Base-by-base conservation (phyloP, 345 rosid genomes). In the Eucalyptus grandis region DNA sequence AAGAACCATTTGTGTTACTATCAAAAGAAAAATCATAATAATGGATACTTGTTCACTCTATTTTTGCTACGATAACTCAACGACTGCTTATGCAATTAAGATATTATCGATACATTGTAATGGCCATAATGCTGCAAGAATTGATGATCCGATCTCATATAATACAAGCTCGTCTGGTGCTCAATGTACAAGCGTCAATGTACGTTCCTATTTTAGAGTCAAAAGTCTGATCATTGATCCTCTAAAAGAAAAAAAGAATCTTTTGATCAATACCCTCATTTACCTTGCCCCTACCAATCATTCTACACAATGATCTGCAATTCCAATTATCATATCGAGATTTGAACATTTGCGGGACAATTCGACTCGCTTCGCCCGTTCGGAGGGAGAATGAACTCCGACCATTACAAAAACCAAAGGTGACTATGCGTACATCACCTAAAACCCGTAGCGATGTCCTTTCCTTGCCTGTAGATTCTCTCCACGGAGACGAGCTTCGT, bases 41-140 rank as follows among this genome's bases (percentile, higher is more conserved):
- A 11, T 62, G 31, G 31, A 62, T 62, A 13, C 31, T 6, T 3
- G 16, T 14, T 13, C 5, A 4, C 69, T 62, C 17, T 6, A 12
- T 62, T 30, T 62, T 1, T 62, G 2, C 34, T 30, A 6, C 9
- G 1, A 62, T 62, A 30, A 62, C 69, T 62, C 17, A 27, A 30
- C 31, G 2, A 6, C 13, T 27, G 16, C 34, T 30, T 15, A 62
- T 62, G 8, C 0, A 5, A 30, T 30, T 12, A 62, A 1, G 69
- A 62, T 15, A 62, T 62, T 2, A 62, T 62, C 17, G 0, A 27
- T 62, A 13, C 0, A 15, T 30, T 13, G 69, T 13, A 27, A 62
- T 0, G 5, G 69, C 16, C 8, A 5, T 13, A 27, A 1, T 26
- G 67, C 7, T 60, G 2, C 14, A 26, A 12, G n/a, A 60, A 60